These are phyloP conservation scores for Kluyveromyces marxianus DNA, from an alignment of 1,139 yeast genomes.

Conservation along the genomic window DNA sequence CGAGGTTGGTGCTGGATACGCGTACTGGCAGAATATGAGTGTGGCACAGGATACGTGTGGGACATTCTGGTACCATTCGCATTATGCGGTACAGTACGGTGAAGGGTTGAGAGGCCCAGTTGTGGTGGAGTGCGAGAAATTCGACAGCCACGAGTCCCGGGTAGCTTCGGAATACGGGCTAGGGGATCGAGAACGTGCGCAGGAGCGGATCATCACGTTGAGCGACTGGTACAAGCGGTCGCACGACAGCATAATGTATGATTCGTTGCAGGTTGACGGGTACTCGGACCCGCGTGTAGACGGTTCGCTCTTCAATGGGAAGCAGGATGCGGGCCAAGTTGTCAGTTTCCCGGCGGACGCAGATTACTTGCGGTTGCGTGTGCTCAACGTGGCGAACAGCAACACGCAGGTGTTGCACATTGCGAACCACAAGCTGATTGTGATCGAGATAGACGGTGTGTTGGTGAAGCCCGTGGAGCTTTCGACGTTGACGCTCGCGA, in stretches of 20 bases:
- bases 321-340: constrained; percentile 45
- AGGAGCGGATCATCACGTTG: constrained; percentile 49
- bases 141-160: constrained; percentile 37
- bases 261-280: constrained; percentile 32
- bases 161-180: constrained; percentile 25
- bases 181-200: constrained; percentile 20
- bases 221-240: constrained; percentile 54
- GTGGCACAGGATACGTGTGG: constrained; percentile 38
- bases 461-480: constrained; percentile 48
- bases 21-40: constrained; percentile 35
- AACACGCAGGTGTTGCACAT: constrained; percentile 40
- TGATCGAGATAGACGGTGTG: constrained; percentile 67
- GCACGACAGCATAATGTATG: constrained; percentile 52
- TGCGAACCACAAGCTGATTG: constrained; percentile 42
- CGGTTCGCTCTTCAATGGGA: constrained; percentile 37
- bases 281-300: constrained; percentile 28
- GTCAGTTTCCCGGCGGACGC: constrained; percentile 43
- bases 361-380: constrained; percentile 40
- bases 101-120: constrained; percentile 42
- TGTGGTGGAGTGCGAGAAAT: constrained; percentile 40
- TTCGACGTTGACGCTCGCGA: constrained; percentile 53
- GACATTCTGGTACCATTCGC: constrained; percentile 48
- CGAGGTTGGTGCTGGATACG: constrained; percentile 34
- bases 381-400: constrained; percentile 39
- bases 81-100: constrained; percentile 40